Base-by-base conservation (phyloP, 371 early-diverging fungal genomes). In the Mortierella sp. region DNA sequence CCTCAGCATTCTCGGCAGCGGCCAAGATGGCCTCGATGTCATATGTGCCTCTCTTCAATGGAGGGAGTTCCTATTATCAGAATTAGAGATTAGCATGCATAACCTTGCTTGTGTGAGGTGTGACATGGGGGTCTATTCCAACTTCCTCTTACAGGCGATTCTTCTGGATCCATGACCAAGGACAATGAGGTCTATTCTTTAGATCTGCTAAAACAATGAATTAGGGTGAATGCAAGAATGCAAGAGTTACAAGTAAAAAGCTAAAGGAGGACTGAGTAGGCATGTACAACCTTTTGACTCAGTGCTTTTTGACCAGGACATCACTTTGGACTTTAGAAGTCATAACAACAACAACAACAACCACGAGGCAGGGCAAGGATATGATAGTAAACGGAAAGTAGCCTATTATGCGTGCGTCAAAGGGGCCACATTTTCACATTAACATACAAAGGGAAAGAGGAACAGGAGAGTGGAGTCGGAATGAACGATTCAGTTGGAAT, bases 1-100 rank as follows among this genome's bases (percentile, higher is more conserved):
- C 79, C 71, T 79, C 79, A 38, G 74, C 74, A 47, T 74, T 60
- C 45, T 65, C 79, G 13, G 79, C 79, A 15, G 79, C 79, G 1
- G 79, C 79, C 4, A 79, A 63, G 61, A 79, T 79, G 74, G 79
- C 79, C n/a, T 79, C 79, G 60, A 79, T 58, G 63, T 79, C 74
- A 38, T 79, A 79, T 1, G 79, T 60, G 58, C 79, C 79, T 43
- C 79, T 66, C 61, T 73, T 74, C 68, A 79, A 57, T 13, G 79
- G 79, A 16, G 79, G 79, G 47, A 79, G 70, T 70, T 79, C 79
- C 79, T 79, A 70, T 15, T 48, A 19, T 10, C 13, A 15, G 43
- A 43, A 43, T 43, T 43, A 4, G 43, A 43, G 3, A 59, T 24
- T 24, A 6, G 33, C 60, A 62, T 15, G 15, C 43, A 13, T 10